Evolutionary conservation across 129 eudicot species (phyloP).

Genomic region (Saussurea involucrata): DNA sequence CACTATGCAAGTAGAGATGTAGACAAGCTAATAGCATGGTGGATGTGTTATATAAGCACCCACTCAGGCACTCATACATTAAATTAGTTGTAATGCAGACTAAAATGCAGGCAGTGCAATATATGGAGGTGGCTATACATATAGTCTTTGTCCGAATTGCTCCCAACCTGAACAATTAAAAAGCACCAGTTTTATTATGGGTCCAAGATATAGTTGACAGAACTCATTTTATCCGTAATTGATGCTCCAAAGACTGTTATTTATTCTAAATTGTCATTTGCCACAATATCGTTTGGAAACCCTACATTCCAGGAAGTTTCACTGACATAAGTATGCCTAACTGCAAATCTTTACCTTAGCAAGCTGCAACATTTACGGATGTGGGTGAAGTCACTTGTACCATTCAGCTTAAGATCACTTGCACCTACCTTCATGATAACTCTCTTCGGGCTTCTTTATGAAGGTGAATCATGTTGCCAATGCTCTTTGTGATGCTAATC

Average conservation of each 20-base stretch:
- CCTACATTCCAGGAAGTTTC: background rate
- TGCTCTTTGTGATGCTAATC: background rate
- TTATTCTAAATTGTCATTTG: background rate
- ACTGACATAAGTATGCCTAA: background rate
- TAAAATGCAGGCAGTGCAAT: background rate
- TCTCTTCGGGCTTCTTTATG: background rate
- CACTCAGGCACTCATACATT: background rate
- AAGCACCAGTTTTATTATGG: background rate
- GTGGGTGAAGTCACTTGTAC: too few species aligned
- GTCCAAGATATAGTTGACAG: background rate
- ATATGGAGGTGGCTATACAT: background rate
- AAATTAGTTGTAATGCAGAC: background rate
- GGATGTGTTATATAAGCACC: background rate
- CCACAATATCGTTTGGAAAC: background rate
- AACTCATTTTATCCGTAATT: slow-evolving; percentile 2
- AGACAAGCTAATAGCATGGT: background rate
- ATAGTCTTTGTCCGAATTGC: background rate
- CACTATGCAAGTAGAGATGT: background rate
- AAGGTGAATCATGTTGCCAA: background rate
- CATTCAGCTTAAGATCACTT: background rate
- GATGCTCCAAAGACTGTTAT: background rate
- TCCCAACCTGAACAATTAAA: background rate
- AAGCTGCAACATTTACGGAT: background rate
- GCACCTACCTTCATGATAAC: background rate
- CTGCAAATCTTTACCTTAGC: too few species aligned